Base-by-base conservation (phyloP, 2,329 filamentous ascomycete species). In the Diatrype stigma region DNA sequence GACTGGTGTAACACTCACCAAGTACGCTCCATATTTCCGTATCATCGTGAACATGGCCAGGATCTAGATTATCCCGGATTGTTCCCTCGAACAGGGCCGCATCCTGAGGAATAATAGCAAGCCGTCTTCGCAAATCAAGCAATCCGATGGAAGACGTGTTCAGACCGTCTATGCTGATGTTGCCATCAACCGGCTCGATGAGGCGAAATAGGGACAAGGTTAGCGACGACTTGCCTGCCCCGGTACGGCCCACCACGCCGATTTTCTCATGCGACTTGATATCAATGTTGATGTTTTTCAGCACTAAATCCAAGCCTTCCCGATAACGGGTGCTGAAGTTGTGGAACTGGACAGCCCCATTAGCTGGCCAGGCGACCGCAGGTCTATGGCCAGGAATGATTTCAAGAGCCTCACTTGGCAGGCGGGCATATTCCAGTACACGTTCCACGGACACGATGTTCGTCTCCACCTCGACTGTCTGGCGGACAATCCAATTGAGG, bases 391-490 rank as follows among this genome's bases (percentile, higher is more conserved):
- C 87, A 64, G 89, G 87, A 61, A 97, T 88, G 58, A 97, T 90
- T 68, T 99, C 94, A 7, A 92, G 90, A 47, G 94, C 93, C 74
- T 99, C 94, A 69, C 88, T 94, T 23, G 93, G 92, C 56, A 99
- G 80, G 47, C 82, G 81, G 51, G 93, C 90, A 72, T 99, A 99
- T 71, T 99, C 95, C 46, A 99, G 84, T 45, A 99, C 92, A 65
- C 94, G 88, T 78, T 99, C 94, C 35, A 99, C 94, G 10, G 93
- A 96, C 44, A 99, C 93, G 64, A 99, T 99, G 71, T 99, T 99
- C n/a, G 93, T 97, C 77, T 99, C 95, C n/a, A 99, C 94, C 71
- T 99, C 95, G 32, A 99, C 94, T 0, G 92, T 96, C 73, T 99
- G 94, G 52, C 95, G 85, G 47, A 99, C 94, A 64, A 99, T 96